phyloP scores from a whole-genome alignment of 73 alveolate species.

The Breviolum minutum region DNA sequence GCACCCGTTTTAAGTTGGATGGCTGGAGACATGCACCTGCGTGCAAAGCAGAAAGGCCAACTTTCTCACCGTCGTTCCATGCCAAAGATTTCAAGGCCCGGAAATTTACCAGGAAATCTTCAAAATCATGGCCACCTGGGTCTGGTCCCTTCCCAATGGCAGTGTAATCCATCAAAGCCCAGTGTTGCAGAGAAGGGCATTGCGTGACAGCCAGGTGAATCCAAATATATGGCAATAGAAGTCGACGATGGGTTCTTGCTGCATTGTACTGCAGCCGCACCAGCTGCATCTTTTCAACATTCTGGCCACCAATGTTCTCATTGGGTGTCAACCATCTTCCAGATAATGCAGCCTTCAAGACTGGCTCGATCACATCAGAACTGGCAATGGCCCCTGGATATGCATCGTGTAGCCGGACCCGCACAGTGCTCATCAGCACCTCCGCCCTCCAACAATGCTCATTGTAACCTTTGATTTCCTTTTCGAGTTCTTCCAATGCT shows the following conservation, averaged over 20 bases:
- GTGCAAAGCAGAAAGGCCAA: constrained; percentile 45
- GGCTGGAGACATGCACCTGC: constrained; percentile 36
- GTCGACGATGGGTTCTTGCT: constrained; percentile 11
- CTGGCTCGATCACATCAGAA: background rate
- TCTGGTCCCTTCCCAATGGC: constrained; percentile 2
- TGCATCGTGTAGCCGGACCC: background rate
- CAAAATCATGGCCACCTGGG: constrained; percentile 24
- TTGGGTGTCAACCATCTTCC: background rate
- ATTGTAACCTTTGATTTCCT: background rate
- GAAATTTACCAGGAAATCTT: constrained; percentile 11
- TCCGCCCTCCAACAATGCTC: background rate
- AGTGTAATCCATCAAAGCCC: constrained; percentile 29
- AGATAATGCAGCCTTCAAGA: background rate
- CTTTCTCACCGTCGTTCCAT: constrained; percentile 39
- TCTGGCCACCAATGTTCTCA: background rate
- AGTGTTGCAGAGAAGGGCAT: background rate
- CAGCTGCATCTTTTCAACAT: background rate
- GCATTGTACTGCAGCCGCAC: constrained; percentile 35
- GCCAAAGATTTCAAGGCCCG: constrained; percentile 58
- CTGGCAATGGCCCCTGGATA: constrained; percentile 14
- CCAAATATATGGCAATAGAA: constrained; percentile 26
- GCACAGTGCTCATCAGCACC: background rate
- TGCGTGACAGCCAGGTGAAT: constrained; percentile 16
- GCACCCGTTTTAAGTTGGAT: background rate
- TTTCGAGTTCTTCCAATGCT: constrained; percentile 34